Percentiles rank a stretch among this genome's conserved stretches.
These are phyloP conservation scores for Rhodotorula sp. DNA, from an alignment of 1,284 basidiomycete genomes.

Conservation along the genomic window DNA sequence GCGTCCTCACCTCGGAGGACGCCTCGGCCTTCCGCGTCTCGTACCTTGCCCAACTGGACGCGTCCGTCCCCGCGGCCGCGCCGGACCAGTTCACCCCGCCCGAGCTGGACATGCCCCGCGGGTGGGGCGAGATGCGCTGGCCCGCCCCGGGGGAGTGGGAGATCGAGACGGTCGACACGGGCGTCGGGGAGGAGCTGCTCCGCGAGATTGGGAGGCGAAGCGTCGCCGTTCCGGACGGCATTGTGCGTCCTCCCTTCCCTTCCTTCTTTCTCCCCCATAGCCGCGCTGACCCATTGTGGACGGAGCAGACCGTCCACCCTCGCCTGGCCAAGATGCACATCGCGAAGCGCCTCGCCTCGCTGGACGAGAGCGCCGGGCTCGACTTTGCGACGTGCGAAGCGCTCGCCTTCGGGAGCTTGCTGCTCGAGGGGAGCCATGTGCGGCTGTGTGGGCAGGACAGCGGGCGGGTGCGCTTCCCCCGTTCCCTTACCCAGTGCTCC, in stretches of 20 bases:
- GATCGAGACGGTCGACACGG: constrained; percentile 64
- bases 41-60: constrained; percentile 66
- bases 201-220: constrained; percentile 67
- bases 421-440: constrained; percentile 75
- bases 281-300: background rate
- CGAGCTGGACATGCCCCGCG: constrained; percentile 61
- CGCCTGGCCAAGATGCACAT: constrained; percentile 72
- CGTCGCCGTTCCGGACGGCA: constrained; percentile 69
- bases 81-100: constrained; percentile 55
- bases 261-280: background rate
- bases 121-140: constrained; percentile 73
- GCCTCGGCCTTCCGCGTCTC: constrained; percentile 59
- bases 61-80: constrained; percentile 62
- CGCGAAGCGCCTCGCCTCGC: constrained; percentile 68
- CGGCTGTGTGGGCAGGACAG: constrained; percentile 88
- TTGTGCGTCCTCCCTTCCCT: constrained; percentile 60
- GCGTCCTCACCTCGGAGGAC: constrained; percentile 59
- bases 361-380: constrained; percentile 69
- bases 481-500: background rate
- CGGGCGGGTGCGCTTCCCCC: constrained; percentile 56
- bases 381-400: constrained; percentile 90
- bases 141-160: constrained; percentile 62
- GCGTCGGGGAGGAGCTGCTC: constrained; percentile 61
- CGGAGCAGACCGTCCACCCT: constrained; percentile 66
- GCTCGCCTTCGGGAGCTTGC: constrained; percentile 78